These are phyloP conservation scores for Trametes sp. DNA, from an alignment of 1,284 basidiomycete species.

Conservation along the genomic window DNA sequence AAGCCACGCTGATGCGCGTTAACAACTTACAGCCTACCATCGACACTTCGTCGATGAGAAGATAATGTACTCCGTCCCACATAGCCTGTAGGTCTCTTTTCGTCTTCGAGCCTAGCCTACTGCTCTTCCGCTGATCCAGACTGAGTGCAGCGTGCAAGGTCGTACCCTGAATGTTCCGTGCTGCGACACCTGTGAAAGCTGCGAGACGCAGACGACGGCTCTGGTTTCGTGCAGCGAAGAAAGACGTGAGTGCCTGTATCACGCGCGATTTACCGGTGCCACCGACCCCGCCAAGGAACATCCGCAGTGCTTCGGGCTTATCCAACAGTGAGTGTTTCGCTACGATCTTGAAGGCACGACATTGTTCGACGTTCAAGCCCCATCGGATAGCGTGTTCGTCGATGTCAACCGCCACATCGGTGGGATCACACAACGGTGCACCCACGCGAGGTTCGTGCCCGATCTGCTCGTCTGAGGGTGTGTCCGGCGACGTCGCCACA, in stretches of 20 bases:
- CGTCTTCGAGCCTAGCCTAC: not conserved
- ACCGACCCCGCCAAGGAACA: conserved; percentile 39
- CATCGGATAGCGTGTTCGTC: too few species aligned
- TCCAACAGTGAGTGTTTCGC: not conserved
- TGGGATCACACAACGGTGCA: too few species aligned
- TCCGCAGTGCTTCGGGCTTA: conserved; percentile 30
- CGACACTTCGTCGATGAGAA: conserved; percentile 53
- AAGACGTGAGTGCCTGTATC: conserved; percentile 43
- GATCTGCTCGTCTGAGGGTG: too few species aligned
- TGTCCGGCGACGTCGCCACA: too few species aligned
- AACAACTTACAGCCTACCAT: conserved; percentile 47
- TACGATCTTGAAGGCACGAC: not conserved
- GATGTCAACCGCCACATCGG: too few species aligned
- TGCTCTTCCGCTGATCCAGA: conserved; percentile 24
- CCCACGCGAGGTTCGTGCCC: too few species aligned
- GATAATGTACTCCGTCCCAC: conserved; percentile 49
- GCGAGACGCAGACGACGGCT: conserved; percentile 37
- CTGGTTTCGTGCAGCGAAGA: conserved; percentile 37
- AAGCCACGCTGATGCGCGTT: conserved; percentile 37
- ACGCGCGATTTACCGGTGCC: conserved; percentile 35
- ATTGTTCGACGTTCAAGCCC: too few species aligned
- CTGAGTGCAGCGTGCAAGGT: conserved; percentile 46
- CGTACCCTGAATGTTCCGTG: conserved; percentile 44
- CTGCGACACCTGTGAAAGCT: conserved; percentile 47
- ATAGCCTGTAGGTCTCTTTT: conserved; percentile 35